Conservation (phyloP, 129 eudicot species). For the Flaveria sonorensis region DNA sequence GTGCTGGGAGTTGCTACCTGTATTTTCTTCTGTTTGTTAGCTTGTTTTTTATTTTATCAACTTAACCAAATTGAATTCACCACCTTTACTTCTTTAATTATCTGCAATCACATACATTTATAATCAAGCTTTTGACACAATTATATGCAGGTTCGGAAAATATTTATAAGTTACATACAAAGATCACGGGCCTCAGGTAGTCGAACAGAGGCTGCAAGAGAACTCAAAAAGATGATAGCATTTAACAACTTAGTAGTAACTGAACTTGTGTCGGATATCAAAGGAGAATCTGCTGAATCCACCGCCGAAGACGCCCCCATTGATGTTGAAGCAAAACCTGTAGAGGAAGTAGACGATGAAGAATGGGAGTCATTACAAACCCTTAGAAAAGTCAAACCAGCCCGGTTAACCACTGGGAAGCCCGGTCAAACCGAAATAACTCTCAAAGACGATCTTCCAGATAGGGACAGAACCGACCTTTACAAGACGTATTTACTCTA, state of each 20-base stretch:
- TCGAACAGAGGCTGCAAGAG: slow-evolving; percentile 73
- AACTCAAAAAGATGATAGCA: slow-evolving; percentile 77
- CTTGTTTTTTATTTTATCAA: background rate
- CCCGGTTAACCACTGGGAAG: slow-evolving; percentile 38
- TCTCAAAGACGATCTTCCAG: slow-evolving; percentile 79
- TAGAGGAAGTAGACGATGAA: slow-evolving; percentile 50
- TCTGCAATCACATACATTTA: background rate
- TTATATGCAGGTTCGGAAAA: slow-evolving; percentile 65
- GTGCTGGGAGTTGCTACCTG: background rate
- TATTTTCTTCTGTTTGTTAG: background rate
- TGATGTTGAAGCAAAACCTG: slow-evolving; percentile 41
- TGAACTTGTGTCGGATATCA: slow-evolving; percentile 77
- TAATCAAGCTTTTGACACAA: background rate
- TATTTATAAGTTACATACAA: slow-evolving; percentile 72
- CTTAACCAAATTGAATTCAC: background rate
- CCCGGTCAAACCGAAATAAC: slow-evolving; percentile 80
- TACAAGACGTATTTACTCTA: slow-evolving; percentile 79
- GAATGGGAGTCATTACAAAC: slow-evolving; percentile 85
- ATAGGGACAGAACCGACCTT: slow-evolving; percentile 71
- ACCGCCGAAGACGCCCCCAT: slow-evolving; percentile 44
- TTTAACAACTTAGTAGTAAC: slow-evolving; percentile 84
- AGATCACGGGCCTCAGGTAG: slow-evolving; percentile 62
- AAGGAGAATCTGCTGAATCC: slow-evolving; percentile 78
- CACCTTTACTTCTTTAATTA: slow-evolving; percentile 14
- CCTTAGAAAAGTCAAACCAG: slow-evolving; percentile 60